Evolutionary conservation across 2,329 filamentous ascomycete species (phyloP).

Genomic region (Alternaria angustiovoidea): DNA sequence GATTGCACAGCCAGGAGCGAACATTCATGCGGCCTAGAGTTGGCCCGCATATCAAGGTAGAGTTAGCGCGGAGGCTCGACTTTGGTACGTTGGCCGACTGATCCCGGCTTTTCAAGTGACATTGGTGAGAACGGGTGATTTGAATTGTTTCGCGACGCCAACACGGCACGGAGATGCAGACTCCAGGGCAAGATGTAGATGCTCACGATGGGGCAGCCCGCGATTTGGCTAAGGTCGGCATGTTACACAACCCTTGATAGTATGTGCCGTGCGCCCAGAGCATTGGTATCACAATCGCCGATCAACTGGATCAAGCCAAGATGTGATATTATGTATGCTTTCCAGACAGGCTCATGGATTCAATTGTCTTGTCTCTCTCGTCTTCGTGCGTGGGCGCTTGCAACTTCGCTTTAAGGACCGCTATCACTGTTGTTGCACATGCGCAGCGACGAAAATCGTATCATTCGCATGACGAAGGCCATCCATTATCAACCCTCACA

Average conservation of each 20-base stretch:
- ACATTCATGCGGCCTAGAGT: neutral
- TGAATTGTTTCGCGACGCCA: neutral
- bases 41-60: neutral
- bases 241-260: neutral
- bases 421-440: neutral
- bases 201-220: neutral
- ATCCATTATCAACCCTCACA: neutral
- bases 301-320: constrained; percentile 2
- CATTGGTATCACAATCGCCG: neutral
- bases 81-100: constrained; percentile 5
- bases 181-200: neutral
- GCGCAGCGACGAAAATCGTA: neutral
- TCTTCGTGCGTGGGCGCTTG: neutral
- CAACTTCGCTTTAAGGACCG: neutral
- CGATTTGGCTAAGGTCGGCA: neutral
- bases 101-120: neutral
- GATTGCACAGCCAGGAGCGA: constrained; percentile 1
- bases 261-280: neutral
- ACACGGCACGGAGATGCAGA: neutral
- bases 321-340: constrained; percentile 2
- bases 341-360: neutral
- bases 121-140: neutral
- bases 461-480: neutral
- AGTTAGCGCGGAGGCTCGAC: neutral
- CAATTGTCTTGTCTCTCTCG: neutral